Evolutionary conservation across 2,329 filamentous ascomycete genomes (phyloP), one percentile per base, ranked within the genome.

Genomic region (Zymoseptoria pseudotritici): DNA sequence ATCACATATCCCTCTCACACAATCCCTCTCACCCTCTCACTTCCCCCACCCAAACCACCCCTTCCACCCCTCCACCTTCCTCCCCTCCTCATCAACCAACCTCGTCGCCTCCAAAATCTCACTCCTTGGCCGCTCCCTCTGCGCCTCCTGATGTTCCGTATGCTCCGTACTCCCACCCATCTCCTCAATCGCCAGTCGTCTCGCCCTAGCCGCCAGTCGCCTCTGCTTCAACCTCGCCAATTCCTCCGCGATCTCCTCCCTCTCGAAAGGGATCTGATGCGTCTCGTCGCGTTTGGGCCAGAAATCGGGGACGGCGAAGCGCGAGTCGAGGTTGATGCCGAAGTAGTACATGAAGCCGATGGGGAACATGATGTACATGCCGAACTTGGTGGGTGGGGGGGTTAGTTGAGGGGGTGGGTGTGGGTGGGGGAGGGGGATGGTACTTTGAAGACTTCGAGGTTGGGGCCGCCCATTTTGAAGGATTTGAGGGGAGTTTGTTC

Each of bases 301-400:
- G 81, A 99, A 99, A 60, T 88, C 89, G 21, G 89, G 86, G 1
- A 97, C 90, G 54, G 83, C 79, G 80, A 99, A 99, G 65, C 91
- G 88, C 67, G 88, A 83, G 77, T 99, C 94, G 73, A 99, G 90
- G 76, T 99, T 99, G 59, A 92, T 96, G 73, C 94, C 94, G 76
- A 97, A 99, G 81, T 99, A 99, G 82, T 95, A 97, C 94, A 99
- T 99, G 81, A 94, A 92, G 69, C 90, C 91, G 71, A 99, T 97
- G 19, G 94, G 94, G 78, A 99, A 99, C 83, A 97, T 88, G 79
- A 99, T 87, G 80, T 99, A 99, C 83, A 95, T 90, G 79, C 93
- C 92, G 76, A 99, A 99, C 93, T 97, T 97, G 56, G 36, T 29
- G 36, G 49, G 19, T 10, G 36, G 3, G 21, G 21, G 5, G 4